A percentile compares a stretch with the other conserved stretches of the same genome.
Conservation (phyloP, 1,139 yeast species). For the Pneumocystis carinii region DNA sequence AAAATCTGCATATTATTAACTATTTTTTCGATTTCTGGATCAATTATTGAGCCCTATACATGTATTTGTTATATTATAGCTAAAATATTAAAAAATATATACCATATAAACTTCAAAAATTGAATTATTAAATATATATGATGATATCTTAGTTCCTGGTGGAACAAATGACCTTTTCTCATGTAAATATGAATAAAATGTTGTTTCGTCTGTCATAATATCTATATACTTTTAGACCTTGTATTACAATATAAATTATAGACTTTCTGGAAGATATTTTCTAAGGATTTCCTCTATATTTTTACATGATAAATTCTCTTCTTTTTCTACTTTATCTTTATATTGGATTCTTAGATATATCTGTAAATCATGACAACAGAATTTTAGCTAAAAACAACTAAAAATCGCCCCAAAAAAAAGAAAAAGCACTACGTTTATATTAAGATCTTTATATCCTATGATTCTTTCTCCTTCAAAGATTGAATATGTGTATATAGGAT, state of each 20-base stretch:
- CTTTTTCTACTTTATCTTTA: constrained; percentile 32
- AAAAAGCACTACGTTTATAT: constrained; percentile 19
- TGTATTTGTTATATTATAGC: background rate
- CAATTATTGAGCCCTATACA: constrained; percentile 28
- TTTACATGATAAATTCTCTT: constrained; percentile 18
- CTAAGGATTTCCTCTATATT: constrained; percentile 36
- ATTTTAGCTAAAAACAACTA: constrained; percentile 29
- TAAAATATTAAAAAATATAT: background rate
- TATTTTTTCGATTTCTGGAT: constrained; percentile 34
- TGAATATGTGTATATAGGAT: constrained; percentile 78
- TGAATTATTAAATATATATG: constrained; percentile 28
- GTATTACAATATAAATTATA: constrained; percentile 1
- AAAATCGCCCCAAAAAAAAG: background rate
- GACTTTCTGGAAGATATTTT: constrained; percentile 40
- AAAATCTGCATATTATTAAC: constrained; percentile 64
- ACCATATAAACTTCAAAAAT: constrained; percentile 24
- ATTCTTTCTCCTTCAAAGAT: constrained; percentile 79
- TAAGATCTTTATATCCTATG: constrained; percentile 64
- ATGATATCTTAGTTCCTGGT: constrained; percentile 35
- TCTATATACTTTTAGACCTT: constrained; percentile 20
- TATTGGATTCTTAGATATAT: constrained; percentile 47
- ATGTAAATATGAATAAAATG: constrained; percentile 42
- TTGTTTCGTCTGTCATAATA: constrained; percentile 43
- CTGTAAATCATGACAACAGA: constrained; percentile 39
- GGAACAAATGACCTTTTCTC: constrained; percentile 33